A percentile compares a stretch with the other conserved stretches of the same genome.
phyloP scores from a whole-genome alignment of 768 basidiomycete species.

The Steccherinum ochraceum region DNA sequence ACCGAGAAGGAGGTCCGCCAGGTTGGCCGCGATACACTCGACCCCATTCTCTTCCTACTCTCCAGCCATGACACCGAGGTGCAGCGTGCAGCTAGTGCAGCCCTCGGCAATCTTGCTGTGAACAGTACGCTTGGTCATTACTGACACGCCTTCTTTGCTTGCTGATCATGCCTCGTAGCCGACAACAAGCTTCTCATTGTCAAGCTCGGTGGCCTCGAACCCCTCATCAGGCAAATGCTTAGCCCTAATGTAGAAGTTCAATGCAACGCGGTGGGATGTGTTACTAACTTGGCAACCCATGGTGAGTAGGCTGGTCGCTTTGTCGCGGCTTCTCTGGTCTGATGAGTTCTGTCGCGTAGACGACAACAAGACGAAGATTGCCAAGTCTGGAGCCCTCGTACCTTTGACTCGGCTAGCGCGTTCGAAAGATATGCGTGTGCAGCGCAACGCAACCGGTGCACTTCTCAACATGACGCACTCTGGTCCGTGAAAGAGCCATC shows the following conservation, averaged over 20 bases:
- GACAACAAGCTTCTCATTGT: constrained; percentile 99
- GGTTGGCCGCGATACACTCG: constrained; percentile 93
- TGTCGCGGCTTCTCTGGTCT: no score
- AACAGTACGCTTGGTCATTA: constrained; percentile 67
- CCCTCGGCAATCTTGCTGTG: constrained; percentile 94
- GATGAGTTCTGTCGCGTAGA: constrained; percentile 50
- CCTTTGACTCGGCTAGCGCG: constrained; percentile 93
- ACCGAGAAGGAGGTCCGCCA: constrained; percentile 99
- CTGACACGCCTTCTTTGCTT: no score
- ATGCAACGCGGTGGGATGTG: constrained; percentile 98
- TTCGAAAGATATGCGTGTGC: constrained; percentile 99
- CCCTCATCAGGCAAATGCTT: constrained; percentile 97
- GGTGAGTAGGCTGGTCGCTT: constrained; percentile 43
- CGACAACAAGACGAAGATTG: constrained; percentile 99
- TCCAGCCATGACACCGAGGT: constrained; percentile 98
- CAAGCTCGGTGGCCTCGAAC: constrained; percentile 94
- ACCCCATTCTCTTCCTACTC: constrained; percentile 95
- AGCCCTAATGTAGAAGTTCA: constrained; percentile 99
- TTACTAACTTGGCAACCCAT: constrained; percentile 97
- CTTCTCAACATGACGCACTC: constrained; percentile 99
- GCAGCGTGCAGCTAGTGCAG: constrained; percentile 95
- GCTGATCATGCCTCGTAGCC: no score
- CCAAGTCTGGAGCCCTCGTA: constrained; percentile 97
- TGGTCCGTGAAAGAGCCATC: constrained; percentile 50
- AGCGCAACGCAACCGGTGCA: constrained; percentile 97